Base-by-base conservation (phyloP, 495 filamentous ascomycete species). In the Hyaloscypha bicolor region DNA sequence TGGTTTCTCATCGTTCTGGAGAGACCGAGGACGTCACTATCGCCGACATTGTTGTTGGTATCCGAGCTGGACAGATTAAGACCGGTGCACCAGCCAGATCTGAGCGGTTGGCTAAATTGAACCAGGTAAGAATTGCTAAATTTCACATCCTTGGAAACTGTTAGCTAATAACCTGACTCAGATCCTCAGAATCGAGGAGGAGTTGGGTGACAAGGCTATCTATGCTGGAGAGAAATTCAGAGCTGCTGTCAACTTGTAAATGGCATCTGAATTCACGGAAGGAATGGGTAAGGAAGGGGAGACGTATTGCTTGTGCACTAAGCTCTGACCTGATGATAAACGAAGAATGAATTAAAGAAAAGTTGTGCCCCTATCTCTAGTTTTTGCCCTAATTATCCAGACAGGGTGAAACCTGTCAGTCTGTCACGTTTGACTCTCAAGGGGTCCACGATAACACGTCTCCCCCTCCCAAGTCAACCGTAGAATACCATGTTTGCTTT, bases 11-110 rank as follows among this genome's bases (percentile, higher is more conserved):
- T 86, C 90, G 96, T 12, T 71, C 69, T 62, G 95, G 95, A 77
- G 95, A 99, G 91, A 98, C 95, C 63, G 95, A 99, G 84, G 95
- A 98, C 82, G 95, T 99, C 75, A 98, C 96, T 76, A 99, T 99
- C 79, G 88, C 96, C 73, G 95, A 99, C 77, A 95, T 99, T 67
- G 93, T 93, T 66, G 95, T 98, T 71, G 95, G 96, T 81, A 89
- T 98, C 73, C 91, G 96, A 71, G 83, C 94, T 71, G 96, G 96
- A 69, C 92, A 99, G 86, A 98, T 98, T 88, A 98, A 99, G 92
- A 97, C 95, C 72, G 96, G 95, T 87, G 95, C 95, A 64, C 95
- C 95, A 67, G 89, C 88, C 77, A 86, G 96, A 71, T 97, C 94
- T 63, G 96, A 99, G 88, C 93, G 96, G 84, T 86, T 98, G 69